phyloP scores from a whole-genome alignment of 108 stramenopile genomes.

The Epithemia pelagica region DNA sequence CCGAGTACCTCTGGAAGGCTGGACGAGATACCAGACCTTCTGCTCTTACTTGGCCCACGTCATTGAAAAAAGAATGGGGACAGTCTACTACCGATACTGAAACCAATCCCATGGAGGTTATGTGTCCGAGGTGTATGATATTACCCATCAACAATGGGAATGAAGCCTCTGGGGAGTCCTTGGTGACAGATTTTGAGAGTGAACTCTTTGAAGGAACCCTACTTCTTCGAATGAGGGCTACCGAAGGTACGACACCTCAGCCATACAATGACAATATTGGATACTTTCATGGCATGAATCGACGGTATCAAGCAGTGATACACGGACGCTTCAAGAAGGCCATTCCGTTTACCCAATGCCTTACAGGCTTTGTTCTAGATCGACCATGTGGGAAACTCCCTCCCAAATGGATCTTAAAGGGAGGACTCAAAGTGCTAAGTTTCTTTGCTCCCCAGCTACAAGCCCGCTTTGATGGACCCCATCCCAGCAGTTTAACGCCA shows the following conservation, averaged over 20 bases:
- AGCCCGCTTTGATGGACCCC: conserved; percentile 47
- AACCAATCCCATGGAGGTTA: neutral
- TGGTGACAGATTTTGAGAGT: conserved; percentile 68
- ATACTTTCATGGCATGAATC: conserved; percentile 48
- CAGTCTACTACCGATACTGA: neutral
- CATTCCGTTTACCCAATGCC: conserved; percentile 64
- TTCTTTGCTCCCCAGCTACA: conserved; percentile 76
- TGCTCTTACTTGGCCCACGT: conserved; percentile 2
- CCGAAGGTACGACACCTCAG: conserved; percentile 31
- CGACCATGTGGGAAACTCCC: conserved; percentile 51
- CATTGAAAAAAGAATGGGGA: conserved; percentile 14
- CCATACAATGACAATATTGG: conserved; percentile 39
- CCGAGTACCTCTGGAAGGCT: conserved; percentile 31
- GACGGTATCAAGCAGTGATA: conserved; percentile 51
- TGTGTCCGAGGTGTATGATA: conserved; percentile 38
- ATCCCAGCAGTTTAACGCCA: conserved; percentile 56
- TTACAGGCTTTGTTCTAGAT: conserved; percentile 53
- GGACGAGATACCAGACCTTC: conserved; percentile 7
- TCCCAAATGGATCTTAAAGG: conserved; percentile 57
- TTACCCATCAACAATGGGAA: conserved; percentile 75
- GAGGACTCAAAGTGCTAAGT: conserved; percentile 49
- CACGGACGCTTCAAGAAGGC: conserved; percentile 52
- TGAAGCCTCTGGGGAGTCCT: conserved; percentile 38
- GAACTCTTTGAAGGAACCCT: conserved; percentile 64
- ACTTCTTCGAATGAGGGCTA: conserved; percentile 43